Conservation (phyloP, 495 filamentous ascomycete genomes). For the Tetracladium setigerum region DNA sequence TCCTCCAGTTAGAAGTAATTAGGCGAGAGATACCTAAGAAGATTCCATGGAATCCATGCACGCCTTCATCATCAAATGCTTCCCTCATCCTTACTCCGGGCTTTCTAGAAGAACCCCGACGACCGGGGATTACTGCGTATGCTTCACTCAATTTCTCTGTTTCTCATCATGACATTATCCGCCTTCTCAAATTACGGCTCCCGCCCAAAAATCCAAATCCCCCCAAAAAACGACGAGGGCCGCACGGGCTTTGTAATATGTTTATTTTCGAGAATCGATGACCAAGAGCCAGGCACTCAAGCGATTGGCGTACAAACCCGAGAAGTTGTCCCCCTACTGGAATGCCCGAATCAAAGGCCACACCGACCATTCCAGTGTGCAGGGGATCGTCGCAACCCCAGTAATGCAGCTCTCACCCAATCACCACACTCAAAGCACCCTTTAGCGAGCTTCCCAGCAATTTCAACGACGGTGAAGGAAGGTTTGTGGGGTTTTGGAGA, state of each 20-base stretch:
- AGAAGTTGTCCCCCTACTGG: not conserved
- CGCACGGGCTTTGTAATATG: conserved; percentile 22
- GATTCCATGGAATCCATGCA: no score
- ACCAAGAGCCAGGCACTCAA: conserved; percentile 9
- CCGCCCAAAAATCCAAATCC: not conserved
- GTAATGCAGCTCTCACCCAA: not conserved
- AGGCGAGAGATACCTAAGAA: no score
- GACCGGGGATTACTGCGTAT: no score
- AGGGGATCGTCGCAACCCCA: not conserved
- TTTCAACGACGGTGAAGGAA: conserved; percentile 3
- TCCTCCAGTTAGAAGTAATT: no score
- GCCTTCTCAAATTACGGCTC: not conserved
- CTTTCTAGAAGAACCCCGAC: no score
- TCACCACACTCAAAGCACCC: not conserved
- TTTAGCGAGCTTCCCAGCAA: not conserved
- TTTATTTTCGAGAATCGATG: conserved; percentile 21
- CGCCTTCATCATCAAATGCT: no score
- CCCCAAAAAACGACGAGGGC: no score
- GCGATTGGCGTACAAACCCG: not conserved
- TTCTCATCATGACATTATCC: not conserved
- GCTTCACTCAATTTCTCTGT: no score
- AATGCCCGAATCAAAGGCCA: not conserved
- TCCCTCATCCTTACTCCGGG: no score
- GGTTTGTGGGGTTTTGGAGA: not conserved
- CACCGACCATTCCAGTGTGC: not conserved